Conservation (phyloP, 164 flowering plant genomes). For the Pachysandra terminalis region DNA sequence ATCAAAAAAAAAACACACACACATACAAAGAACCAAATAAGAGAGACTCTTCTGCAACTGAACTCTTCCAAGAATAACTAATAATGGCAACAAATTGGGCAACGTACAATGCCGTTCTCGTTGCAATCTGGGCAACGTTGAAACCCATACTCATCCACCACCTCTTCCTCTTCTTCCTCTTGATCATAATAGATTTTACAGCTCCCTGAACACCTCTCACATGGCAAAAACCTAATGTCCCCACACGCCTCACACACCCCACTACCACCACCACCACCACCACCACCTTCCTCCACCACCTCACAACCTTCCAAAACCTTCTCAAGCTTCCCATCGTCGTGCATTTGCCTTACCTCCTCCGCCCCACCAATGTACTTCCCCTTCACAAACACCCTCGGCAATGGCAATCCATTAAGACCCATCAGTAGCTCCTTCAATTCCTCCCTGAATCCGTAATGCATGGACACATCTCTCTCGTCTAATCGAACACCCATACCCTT, state of each 20-base stretch:
- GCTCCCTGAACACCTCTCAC: slow-evolving; percentile 86
- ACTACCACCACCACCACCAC: slow-evolving; percentile 18
- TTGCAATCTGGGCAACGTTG: slow-evolving; percentile 83
- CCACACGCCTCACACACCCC: slow-evolving; percentile 75
- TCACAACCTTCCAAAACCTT: slow-evolving; percentile 54
- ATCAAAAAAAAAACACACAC: too few relatives aligned
- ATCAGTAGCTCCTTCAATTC: slow-evolving; percentile 57
- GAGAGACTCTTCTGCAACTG: too few relatives aligned
- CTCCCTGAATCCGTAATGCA: slow-evolving; percentile 80
- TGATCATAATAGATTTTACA: slow-evolving; percentile 67
- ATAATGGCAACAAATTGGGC: slow-evolving; percentile 64
- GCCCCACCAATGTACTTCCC: slow-evolving; percentile 68
- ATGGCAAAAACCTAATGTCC: slow-evolving; percentile 78
- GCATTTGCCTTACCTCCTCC: slow-evolving; percentile 60
- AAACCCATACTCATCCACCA: slow-evolving; percentile 37
- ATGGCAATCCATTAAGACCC: slow-evolving; percentile 23
- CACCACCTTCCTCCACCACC: slow-evolving; percentile 33
- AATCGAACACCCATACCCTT: slow-evolving; percentile 54
- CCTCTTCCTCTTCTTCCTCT: slow-evolving; percentile 32
- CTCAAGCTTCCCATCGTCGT: slow-evolving; percentile 77
- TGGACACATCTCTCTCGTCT: slow-evolving; percentile 91
- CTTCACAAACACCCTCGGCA: slow-evolving; percentile 77
- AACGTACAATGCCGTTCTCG: slow-evolving; percentile 77
- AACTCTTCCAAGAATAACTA: too few relatives aligned
- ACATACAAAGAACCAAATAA: background rate